Evolutionary conservation across 116 monocot genomes (phyloP).

Genomic region (Dioscorea cayenensis): DNA sequence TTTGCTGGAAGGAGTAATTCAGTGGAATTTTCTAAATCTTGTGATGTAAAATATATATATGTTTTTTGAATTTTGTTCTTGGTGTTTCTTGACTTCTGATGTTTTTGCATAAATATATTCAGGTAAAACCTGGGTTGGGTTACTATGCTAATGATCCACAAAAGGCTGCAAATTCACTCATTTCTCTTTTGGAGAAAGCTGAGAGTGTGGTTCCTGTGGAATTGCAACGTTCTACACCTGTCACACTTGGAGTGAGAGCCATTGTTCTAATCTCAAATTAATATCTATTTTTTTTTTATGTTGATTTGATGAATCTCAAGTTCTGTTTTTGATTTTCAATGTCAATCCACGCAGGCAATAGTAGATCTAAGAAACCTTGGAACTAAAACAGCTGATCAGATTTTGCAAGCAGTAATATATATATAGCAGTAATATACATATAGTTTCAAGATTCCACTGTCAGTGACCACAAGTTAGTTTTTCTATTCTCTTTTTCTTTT

Average conservation of each 20-base stretch:
- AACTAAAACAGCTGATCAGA: slow-evolving; percentile 59
- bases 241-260: slow-evolving; percentile 85
- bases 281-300: not conserved
- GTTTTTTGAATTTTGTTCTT: not conserved
- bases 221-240: slow-evolving; percentile 54
- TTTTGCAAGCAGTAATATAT: slow-evolving; percentile 65
- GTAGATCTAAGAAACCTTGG: slow-evolving; percentile 86
- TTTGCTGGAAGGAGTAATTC: too few relatives aligned
- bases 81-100: not conserved
- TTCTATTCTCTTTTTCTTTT: too few relatives aligned
- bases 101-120: slow-evolving; percentile 14
- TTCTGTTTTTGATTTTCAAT: not conserved
- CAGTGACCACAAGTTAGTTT: too few relatives aligned
- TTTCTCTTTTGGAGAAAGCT: slow-evolving; percentile 65
- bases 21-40: slow-evolving; percentile 28
- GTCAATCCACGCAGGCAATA: slow-evolving; percentile 72
- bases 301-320: too few relatives aligned
- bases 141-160: slow-evolving; percentile 63
- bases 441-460: too few relatives aligned
- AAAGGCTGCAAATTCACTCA: slow-evolving; percentile 79
- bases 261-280: not conserved
- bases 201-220: slow-evolving; percentile 60
- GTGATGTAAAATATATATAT: slow-evolving; percentile 28
- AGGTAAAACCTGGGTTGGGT: slow-evolving; percentile 85
- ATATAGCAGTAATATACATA: too few relatives aligned